Base-by-base conservation (phyloP, 1,139 yeast genomes). In the Zygotorulaspora mrakii region DNA sequence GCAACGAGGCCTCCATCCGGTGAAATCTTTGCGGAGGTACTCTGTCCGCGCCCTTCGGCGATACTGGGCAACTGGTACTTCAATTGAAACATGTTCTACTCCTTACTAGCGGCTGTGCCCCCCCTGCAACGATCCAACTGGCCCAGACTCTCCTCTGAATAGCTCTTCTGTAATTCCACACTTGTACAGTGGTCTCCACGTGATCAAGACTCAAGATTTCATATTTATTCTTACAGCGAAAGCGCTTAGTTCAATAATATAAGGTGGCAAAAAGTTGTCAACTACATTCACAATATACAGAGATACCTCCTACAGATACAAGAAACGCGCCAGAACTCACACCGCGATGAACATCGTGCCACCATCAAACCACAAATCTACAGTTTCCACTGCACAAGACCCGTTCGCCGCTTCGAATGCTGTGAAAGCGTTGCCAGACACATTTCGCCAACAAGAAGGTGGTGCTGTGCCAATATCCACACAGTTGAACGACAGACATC, bases 401-500 rank as follows among this genome's bases (percentile, higher is more conserved):
- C 30, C 39, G n/a, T 37, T 43, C 16, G 33, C 35, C 25, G 40
- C 46, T 3, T 54, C 62, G 12, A 52, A 55, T 37, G 58, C 62
- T 4, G 50, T 57, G 18, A 51, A 50, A 14, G 40, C 61, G n/a
- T 42, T 62, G 23, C 65, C 66, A 30, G 66, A 62, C 37, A 54
- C 57, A 5, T 46, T 62, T 27, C 57, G 65, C 37, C 53, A 48
- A 34, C 62, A 60, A 40, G 48, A 52, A 9, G 64, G 62, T 32
- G 59, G 58, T 33, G 58, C 62, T 5, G 55, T 58, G 33, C 65
- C 66, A 31, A 41, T 85, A 47, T 74, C 87, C 8, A 75, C 91
- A 16, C 76, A 77, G 52, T 68, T 87, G 55, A 87, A 86, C 61
- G 79, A 81, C 55, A 80, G 86, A 61, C 98, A 91, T 64, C 97